Evolutionary conservation across 1,284 basidiomycete genomes (phyloP).

Genomic region (Taiwanofungus camphoratus): DNA sequence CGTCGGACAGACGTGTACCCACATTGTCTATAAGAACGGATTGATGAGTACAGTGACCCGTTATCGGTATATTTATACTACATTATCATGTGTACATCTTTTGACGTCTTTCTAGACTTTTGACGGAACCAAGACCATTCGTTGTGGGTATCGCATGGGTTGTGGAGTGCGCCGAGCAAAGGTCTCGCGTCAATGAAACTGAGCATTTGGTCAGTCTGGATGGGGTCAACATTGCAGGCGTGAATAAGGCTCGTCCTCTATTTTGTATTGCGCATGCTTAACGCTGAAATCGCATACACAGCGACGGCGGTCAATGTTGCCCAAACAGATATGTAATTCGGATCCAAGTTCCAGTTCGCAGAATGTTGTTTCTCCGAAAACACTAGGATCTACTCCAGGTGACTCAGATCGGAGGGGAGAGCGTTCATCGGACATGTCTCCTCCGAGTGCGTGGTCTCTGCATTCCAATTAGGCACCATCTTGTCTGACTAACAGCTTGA

Average conservation of each 20-base stretch:
- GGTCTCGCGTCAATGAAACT: slow-evolving; percentile 58
- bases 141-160: slow-evolving; percentile 93
- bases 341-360: neutral
- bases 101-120: slow-evolving; percentile 32
- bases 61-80: slow-evolving; percentile 47
- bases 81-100: neutral
- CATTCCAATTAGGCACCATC: too few species aligned
- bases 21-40: slow-evolving; percentile 90
- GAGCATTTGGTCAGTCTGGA: slow-evolving; percentile 67
- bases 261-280: neutral
- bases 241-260: slow-evolving; percentile 52
- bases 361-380: neutral
- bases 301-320: slow-evolving; percentile 65
- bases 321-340: slow-evolving; percentile 38
- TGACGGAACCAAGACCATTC: slow-evolving; percentile 64
- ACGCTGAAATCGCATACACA: slow-evolving; percentile 17
- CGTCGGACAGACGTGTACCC: slow-evolving; percentile 78
- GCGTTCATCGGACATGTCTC: too few species aligned
- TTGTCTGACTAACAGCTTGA: too few species aligned
- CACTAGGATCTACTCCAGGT: too few species aligned
- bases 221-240: slow-evolving; percentile 58
- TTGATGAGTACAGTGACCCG: slow-evolving; percentile 70
- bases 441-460: too few species aligned
- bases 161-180: slow-evolving; percentile 76
- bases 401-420: too few species aligned